Evolutionary conservation across 352 stramenopile species (phyloP), one percentile per base, ranked within the genome.

Genomic region (Phytophthora idaei): DNA sequence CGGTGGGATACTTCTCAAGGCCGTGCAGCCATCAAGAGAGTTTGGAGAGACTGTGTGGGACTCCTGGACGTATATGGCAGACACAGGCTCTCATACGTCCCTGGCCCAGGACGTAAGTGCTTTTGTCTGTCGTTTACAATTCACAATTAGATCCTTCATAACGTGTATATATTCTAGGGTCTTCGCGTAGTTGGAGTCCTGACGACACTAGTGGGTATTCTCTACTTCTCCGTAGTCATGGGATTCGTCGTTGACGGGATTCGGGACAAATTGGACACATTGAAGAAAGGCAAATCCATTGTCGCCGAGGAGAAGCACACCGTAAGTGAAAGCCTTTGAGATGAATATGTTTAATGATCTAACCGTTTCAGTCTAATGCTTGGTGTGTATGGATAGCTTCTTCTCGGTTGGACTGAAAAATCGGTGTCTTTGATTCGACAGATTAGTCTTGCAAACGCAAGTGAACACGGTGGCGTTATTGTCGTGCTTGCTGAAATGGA

Each of bases 241-340:
- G 90, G 90, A n/a, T 96, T 97, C 41, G 85, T 97, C 7, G 88
- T 93, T n/a, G 89, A 97, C 42, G 81, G 71, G 10, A 94, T 97
- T 75, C 85, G 80, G 10, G 88, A 89, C 6, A 92, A 94, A 62
- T 89, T 97, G 64, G 87, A 97, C 45, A 90, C 78, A 29, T 57
- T 97, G 2, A 97, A 97, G 64, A 93, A 94, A 73, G 90, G 90
- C 14, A 91, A 91, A 31, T 92, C 76, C 29, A 81, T 85, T 34
- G 81, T 97, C 1, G 84, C 91, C 0, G 90, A 97, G 54, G 64
- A 81, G 8, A 75, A 80, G 17, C 90, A 97, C 73, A 95, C 89
- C 32, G 81, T 92, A 69, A 65, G 71, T 32, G 25, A 15, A 15
- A 3, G 39, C 1, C 2, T 42, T 28, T 5, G 3, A 7, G 10